Base-by-base conservation (phyloP, 2,329 filamentous ascomycete genomes). In the Emmonsiellopsis sp. region DNA sequence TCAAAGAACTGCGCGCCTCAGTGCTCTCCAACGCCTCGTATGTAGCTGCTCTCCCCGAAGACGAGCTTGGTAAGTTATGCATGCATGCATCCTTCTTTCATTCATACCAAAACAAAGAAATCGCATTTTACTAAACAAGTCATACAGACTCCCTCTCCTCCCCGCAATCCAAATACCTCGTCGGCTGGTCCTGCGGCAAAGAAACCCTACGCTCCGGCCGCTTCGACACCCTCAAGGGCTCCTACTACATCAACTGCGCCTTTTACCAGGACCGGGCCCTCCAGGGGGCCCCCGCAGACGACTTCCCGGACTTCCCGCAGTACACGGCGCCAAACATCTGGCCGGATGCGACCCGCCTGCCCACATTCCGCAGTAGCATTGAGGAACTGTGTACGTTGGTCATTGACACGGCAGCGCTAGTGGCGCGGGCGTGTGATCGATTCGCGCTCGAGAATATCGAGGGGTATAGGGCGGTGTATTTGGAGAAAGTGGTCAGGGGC, bases 311-410 rank as follows among this genome's bases (percentile, higher is more conserved):
- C 54, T 88, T 95, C 62, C 84, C 89, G 2, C 91, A 95, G 70
- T 96, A 97, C 69, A 86, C 93, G 1, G 85, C 87, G 5, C 84
- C 88, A 0, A 97, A 96, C 66, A 78, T 95, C 54, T 98, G 93
- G 93, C 93, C 92, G 0, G 69, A 75, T 0, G 77, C 84, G 48
- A 69, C 74, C 3, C 74, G 81, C 1, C 76, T 97, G 1, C 87
- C 89, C 0, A 86, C 86, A 0, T 96, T 96, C 72, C 80, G 81
- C 55, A 70, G 75, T 39, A 82, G 83, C 0, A 81, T 95, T 56
- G 85, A 92, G 60, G 76, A 81, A 40, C 78, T 97, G 33, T 96
- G 91, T 68, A 76, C 75, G 0, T 72, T 97, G 57, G 88, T 97
- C 62, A 95, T 97, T 60, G 89, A 96, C 63, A 87, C 86, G 0